phyloP scores from a whole-genome alignment of 2,329 filamentous ascomycete species.

The Hypoxylon sp. region DNA sequence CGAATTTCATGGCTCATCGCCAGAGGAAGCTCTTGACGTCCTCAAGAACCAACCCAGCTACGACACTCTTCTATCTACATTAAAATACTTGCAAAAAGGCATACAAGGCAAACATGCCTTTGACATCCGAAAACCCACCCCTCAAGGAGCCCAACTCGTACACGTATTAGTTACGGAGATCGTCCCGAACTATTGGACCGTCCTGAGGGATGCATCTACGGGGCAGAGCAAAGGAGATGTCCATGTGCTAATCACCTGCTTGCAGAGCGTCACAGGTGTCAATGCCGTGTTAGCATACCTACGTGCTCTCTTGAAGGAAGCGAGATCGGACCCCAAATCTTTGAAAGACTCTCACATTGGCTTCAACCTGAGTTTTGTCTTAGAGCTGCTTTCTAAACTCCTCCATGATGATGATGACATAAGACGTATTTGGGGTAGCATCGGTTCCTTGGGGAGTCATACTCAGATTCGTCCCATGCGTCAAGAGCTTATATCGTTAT shows the following conservation, averaged over 20 bases:
- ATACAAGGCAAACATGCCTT: constrained; percentile 57
- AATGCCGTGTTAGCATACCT: constrained; percentile 83
- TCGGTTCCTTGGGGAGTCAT: constrained; percentile 33
- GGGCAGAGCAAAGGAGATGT: constrained; percentile 56
- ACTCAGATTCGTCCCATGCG: constrained; percentile 55
- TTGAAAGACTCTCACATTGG: constrained; percentile 59
- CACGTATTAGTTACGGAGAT: constrained; percentile 81
- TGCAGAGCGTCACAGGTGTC: constrained; percentile 82
- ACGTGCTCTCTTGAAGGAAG: constrained; percentile 70
- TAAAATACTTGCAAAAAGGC: constrained; percentile 66
- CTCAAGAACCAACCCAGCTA: constrained; percentile 75
- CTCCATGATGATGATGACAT: constrained; percentile 56
- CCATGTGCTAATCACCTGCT: constrained; percentile 71
- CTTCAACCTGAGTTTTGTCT: constrained; percentile 61
- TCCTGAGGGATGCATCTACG: constrained; percentile 66
- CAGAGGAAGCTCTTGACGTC: constrained; percentile 69
- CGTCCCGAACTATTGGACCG: constrained; percentile 85
- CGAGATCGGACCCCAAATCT: constrained; percentile 58
- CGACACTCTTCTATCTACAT: constrained; percentile 65
- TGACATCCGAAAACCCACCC: constrained; percentile 73
- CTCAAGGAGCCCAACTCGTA: constrained; percentile 80
- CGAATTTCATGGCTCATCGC: constrained; percentile 51
- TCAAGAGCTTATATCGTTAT: constrained; percentile 62
- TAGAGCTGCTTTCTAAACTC: constrained; percentile 62
- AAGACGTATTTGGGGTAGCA: constrained; percentile 48